A percentile compares a stretch with the other conserved stretches of the same genome.
Evolutionary conservation across 805 yeast species (phyloP).

Genomic region (Spathaspora boniae): DNA sequence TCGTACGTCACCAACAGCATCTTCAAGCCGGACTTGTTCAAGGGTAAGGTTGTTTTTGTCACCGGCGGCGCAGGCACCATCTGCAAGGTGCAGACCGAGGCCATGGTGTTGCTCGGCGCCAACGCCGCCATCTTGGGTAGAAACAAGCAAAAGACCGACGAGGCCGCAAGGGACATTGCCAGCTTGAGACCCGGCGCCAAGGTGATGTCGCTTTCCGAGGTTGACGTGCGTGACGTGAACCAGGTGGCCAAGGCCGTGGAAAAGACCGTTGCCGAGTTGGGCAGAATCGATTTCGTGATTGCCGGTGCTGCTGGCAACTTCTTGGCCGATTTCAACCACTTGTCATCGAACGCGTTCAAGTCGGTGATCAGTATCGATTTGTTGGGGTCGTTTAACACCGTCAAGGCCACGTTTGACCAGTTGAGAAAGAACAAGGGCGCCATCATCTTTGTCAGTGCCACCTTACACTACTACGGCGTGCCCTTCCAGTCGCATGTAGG

Average conservation of each 20-base stretch:
- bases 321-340: constrained; percentile 40
- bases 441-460: constrained; percentile 44
- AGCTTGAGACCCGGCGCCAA: constrained; percentile 51
- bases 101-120: constrained; percentile 80
- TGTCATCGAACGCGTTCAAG: constrained; percentile 40
- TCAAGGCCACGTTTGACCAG: constrained; percentile 36
- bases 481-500: constrained; percentile 78
- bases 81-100: constrained; percentile 85
- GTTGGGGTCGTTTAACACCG: constrained; percentile 41
- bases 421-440: constrained; percentile 41
- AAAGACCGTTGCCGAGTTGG: constrained; percentile 45
- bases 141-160: constrained; percentile 57
- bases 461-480: constrained; percentile 42
- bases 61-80: constrained; percentile 97
- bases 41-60: constrained; percentile 82
- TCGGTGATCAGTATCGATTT: constrained; percentile 37
- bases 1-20: constrained; percentile 25
- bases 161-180: constrained; percentile 63
- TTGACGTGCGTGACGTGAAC: constrained; percentile 72
- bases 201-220: constrained; percentile 64
- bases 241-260: constrained; percentile 61
- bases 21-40: constrained; percentile 62
- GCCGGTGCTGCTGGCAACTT: constrained; percentile 47
- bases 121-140: constrained; percentile 84
- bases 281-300: constrained; percentile 41